Evolutionary conservation across 805 yeast species (phyloP).

Genomic region (Zygosaccharomyces siamensis): DNA sequence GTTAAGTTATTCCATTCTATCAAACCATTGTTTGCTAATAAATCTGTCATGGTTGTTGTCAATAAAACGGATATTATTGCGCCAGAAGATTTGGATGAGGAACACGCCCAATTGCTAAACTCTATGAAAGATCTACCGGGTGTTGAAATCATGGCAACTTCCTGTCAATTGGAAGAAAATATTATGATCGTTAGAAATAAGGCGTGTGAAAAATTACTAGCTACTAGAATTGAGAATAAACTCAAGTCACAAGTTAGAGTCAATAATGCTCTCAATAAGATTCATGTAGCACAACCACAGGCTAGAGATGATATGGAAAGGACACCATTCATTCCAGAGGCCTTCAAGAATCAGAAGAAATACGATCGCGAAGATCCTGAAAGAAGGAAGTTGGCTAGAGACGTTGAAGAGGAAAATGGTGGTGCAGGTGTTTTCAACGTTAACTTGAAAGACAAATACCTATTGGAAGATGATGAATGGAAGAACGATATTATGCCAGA

Average conservation of each 20-base stretch:
- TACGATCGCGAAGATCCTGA: slow-evolving; percentile 78
- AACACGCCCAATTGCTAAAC: slow-evolving; percentile 64
- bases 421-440: slow-evolving; percentile 98
- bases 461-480: slow-evolving; percentile 96
- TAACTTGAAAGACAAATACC: slow-evolving; percentile 85
- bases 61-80: slow-evolving; percentile 90
- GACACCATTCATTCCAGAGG: slow-evolving; percentile 78
- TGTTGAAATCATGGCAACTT: slow-evolving; percentile 87
- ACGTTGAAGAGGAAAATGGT: slow-evolving; percentile 90
- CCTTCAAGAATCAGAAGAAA: slow-evolving; percentile 52
- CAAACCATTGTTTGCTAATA: slow-evolving; percentile 95
- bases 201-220: slow-evolving; percentile 94
- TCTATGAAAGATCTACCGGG: slow-evolving; percentile 63
- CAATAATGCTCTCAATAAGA: slow-evolving; percentile 83
- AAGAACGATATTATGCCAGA: slow-evolving; percentile 97
- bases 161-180: slow-evolving; percentile 91
- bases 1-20: slow-evolving; percentile 94
- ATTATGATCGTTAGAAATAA: slow-evolving; percentile 93
- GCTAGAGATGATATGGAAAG: slow-evolving; percentile 83
- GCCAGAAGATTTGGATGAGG: slow-evolving; percentile 76
- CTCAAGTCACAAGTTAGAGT: slow-evolving; percentile 89
- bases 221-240: slow-evolving; percentile 95
- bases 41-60: slow-evolving; percentile 90
- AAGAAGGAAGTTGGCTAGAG: slow-evolving; percentile 76
- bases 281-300: slow-evolving; percentile 89